Percentiles rank a stretch among this genome's conserved stretches.
phyloP scores from a whole-genome alignment of 371 early-diverging fungal genomes.

The Enterospora canceri region DNA sequence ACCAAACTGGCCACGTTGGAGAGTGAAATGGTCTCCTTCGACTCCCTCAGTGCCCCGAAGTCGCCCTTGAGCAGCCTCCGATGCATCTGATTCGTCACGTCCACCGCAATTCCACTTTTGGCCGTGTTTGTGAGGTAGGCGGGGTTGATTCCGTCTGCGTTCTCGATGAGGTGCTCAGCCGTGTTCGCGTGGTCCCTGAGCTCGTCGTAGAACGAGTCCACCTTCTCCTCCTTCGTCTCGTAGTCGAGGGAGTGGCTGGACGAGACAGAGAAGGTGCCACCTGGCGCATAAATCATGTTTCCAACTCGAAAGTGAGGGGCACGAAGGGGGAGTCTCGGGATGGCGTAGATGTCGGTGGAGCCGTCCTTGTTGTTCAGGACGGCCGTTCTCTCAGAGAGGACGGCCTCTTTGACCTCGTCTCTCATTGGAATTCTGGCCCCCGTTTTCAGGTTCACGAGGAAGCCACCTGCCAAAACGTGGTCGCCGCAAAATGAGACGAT shows the following conservation, averaged over 20 bases:
- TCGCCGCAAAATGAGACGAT: constrained; percentile 6
- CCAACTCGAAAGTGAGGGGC: constrained; percentile 1
- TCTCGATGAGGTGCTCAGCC: neutral
- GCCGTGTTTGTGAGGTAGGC: neutral
- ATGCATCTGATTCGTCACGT: neutral
- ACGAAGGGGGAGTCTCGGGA: neutral
- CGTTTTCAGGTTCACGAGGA: constrained; percentile 5
- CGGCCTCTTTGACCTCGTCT: constrained; percentile 6
- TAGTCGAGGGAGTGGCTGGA: neutral
- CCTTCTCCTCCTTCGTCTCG: neutral
- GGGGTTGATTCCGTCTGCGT: neutral
- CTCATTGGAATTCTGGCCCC: neutral
- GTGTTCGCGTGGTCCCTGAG: neutral
- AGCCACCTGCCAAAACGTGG: constrained; percentile 4
- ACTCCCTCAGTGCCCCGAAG: neutral
- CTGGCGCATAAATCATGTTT: neutral
- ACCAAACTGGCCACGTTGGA: neutral
- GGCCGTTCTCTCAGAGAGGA: constrained; percentile 27
- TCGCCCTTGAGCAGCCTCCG: neutral
- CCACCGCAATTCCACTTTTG: neutral
- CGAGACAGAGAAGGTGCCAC: neutral
- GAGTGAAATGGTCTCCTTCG: neutral
- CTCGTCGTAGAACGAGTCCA: constrained; percentile 1
- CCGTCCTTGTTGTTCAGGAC: constrained; percentile 14
- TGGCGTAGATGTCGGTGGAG: constrained; percentile 26